These are phyloP conservation scores for Prunus salicina DNA, from an alignment of 306 rosid genomes.

Conservation along the genomic window DNA sequence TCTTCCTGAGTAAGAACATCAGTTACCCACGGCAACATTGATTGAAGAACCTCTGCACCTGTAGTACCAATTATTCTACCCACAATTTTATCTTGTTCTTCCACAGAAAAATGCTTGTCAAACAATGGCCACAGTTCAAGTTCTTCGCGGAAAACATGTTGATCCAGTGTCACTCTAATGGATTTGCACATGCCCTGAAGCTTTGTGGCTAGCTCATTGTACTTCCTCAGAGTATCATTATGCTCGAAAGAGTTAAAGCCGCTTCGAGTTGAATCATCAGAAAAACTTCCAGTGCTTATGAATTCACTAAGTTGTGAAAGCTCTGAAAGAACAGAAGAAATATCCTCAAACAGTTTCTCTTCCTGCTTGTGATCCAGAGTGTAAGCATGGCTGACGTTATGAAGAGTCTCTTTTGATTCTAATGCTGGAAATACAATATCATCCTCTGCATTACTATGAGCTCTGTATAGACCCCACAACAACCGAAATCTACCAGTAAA, in stretches of 20 bases:
- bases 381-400: slow-evolving; percentile 49
- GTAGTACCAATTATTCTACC: slow-evolving; percentile 92
- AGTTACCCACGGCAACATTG: slow-evolving; percentile 96
- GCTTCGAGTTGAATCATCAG: slow-evolving; percentile 4
- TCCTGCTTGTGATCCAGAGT: slow-evolving; percentile 50
- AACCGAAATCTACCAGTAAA: slow-evolving; percentile 47
- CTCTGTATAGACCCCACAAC: slow-evolving; percentile 51
- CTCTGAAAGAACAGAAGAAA: slow-evolving; percentile 36
- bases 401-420: slow-evolving; percentile 48
- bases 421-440: slow-evolving; percentile 49
- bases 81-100: slow-evolving; percentile 90
- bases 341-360: slow-evolving; percentile 43
- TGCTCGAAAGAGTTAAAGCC: neutral
- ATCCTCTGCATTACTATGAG: slow-evolving; percentile 54
- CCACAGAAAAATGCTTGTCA: slow-evolving; percentile 82
- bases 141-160: slow-evolving; percentile 88
- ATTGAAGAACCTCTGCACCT: slow-evolving; percentile 94
- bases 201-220: slow-evolving; percentile 48
- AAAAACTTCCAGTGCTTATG: slow-evolving; percentile 6
- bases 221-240: slow-evolving; percentile 28
- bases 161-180: slow-evolving; percentile 78
- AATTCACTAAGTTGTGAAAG: slow-evolving; percentile 30
- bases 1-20: slow-evolving; percentile 86
- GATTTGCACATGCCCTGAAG: slow-evolving; percentile 98
- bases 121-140: slow-evolving; percentile 90